phyloP scores from a whole-genome alignment of 2,329 filamentous ascomycete species.

The Microsporum canis region DNA sequence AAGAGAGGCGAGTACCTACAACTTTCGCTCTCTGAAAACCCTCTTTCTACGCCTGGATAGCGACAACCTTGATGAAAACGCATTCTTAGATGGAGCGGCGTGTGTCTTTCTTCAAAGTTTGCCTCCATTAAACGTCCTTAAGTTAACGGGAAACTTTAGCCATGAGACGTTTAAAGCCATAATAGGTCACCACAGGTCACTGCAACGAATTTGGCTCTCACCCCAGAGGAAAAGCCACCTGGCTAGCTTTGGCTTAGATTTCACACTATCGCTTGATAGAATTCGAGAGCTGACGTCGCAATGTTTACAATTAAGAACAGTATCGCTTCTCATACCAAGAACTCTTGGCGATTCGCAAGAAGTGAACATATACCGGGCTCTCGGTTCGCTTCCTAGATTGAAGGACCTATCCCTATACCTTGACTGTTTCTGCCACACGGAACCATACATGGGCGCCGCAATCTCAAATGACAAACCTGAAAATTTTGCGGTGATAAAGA shows the following conservation, averaged over 20 bases:
- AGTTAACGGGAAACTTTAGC: background rate
- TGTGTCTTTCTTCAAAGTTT: background rate
- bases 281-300: background rate
- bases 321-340: background rate
- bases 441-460: background rate
- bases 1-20: background rate
- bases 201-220: background rate
- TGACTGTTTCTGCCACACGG: background rate
- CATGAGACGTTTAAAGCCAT: background rate
- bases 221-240: background rate
- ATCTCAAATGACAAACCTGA: background rate
- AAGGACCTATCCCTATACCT: background rate
- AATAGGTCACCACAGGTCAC: background rate
- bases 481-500: background rate
- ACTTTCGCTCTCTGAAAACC: background rate
- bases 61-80: background rate
- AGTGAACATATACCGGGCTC: background rate
- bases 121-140: background rate
- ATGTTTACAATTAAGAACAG: background rate
- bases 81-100: background rate
- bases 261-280: background rate
- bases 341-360: background rate
- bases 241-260: background rate
- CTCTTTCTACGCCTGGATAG: background rate
- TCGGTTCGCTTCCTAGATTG: background rate